Percentiles rank a stretch among this genome's conserved stretches.
Conservation (phyloP, 768 basidiomycete species). For the Collybia mongolica region DNA sequence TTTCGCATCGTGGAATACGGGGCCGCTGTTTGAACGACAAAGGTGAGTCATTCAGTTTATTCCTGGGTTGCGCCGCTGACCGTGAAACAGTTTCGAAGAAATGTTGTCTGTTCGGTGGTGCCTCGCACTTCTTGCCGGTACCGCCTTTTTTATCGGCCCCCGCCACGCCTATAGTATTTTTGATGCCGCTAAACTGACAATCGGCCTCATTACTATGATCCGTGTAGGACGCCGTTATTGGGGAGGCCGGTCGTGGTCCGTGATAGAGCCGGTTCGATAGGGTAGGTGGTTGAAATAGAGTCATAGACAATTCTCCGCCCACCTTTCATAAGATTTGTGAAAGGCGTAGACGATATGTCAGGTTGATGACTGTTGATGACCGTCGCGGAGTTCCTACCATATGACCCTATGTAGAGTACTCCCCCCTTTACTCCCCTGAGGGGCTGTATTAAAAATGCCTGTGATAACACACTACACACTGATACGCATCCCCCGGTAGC, state of each 20-base stretch:
- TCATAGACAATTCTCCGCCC: too few relatives aligned
- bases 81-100: conserved; percentile 35
- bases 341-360: too few relatives aligned
- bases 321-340: too few relatives aligned
- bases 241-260: conserved; percentile 37
- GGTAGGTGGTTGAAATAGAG: too few relatives aligned
- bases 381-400: too few relatives aligned
- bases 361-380: too few relatives aligned
- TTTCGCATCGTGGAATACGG: conserved; percentile 50
- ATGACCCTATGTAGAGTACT: too few relatives aligned
- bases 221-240: conserved; percentile 52
- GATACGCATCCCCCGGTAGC: too few relatives aligned
- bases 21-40: conserved; percentile 39
- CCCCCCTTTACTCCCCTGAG: too few relatives aligned
- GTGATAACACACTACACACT: too few relatives aligned
- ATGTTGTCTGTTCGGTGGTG: conserved; percentile 49
- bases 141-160: conserved; percentile 69
- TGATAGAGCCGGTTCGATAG: neutral
- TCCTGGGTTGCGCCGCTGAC: neutral
- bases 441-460: too few relatives aligned
- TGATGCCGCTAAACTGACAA: conserved; percentile 51
- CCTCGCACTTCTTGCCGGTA: conserved; percentile 44
- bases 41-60: conserved; percentile 26
- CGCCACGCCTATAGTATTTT: conserved; percentile 65
- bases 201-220: conserved; percentile 43